Evolutionary conservation across 2,329 filamentous ascomycete genomes (phyloP), one percentile per base, ranked within the genome.

Genomic region (Bipolaris sorokiniana): DNA sequence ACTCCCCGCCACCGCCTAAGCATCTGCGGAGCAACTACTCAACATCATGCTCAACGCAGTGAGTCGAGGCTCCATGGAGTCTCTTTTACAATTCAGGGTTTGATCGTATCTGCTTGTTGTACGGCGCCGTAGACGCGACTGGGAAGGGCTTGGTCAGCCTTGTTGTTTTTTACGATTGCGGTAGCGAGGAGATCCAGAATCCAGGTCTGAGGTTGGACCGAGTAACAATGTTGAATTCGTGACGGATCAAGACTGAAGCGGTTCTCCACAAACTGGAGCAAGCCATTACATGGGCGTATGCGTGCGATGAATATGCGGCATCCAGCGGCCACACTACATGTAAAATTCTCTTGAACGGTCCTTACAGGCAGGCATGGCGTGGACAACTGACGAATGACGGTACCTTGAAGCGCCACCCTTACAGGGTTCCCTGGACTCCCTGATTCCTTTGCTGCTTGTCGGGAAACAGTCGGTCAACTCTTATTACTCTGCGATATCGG

Each of bases 171-270:
- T 58, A 54, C 55, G 38, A 55, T 44, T n/a, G 53, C 23, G 56
- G 59, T 64, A 59, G 63, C 61, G 61, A 65, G 48, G 50, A 23
- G 57, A 65, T 68, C 71, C 73, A 57, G 51, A 55, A 61, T 62
- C 72, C 71, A 63, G 73, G 72, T 72, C 65, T 59, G 54, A 67
- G 72, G 67, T 68, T 66, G 59, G 66, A 58, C 52, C 64, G 58
- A 64, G 63, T 70, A 66, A 73, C 68, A 56, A 69, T 47, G 61
- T 51, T 59, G 63, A 58, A 63, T 51, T 64, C 58, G 45, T 37
- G 61, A 61, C 52, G 54, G 62, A 65, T 54, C 51, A 54, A 59
- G 50, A 15, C 46, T 53, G 23, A 41, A 56, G 54, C 53, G 54
- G 51, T 51, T 42, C 40, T 48, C 52, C 42, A 56, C 55, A 51